phyloP scores from a whole-genome alignment of 2,329 filamentous ascomycete genomes.

The Claviceps africana region DNA sequence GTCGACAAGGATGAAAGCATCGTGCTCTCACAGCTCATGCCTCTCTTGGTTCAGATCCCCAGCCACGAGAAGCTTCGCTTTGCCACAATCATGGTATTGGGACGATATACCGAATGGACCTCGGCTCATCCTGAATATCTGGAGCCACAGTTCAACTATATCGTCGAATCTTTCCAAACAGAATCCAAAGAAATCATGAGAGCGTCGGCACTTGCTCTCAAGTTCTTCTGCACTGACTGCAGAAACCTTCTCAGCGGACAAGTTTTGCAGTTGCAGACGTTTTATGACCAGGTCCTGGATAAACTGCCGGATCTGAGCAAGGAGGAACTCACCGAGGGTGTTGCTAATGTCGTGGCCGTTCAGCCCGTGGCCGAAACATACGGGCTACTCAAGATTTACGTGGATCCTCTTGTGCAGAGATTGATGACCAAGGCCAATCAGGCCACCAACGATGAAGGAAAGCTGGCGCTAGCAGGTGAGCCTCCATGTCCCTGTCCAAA shows the following conservation, averaged over 20 bases:
- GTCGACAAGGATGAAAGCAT: slow-evolving; percentile 78
- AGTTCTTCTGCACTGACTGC: slow-evolving; percentile 95
- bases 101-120: slow-evolving; percentile 96
- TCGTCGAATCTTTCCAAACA: slow-evolving; percentile 82
- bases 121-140: slow-evolving; percentile 84
- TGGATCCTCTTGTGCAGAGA: slow-evolving; percentile 74
- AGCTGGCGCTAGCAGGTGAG: slow-evolving; percentile 71
- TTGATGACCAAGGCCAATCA: slow-evolving; percentile 78
- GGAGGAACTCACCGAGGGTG: slow-evolving; percentile 91
- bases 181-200: slow-evolving; percentile 81
- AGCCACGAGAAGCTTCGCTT: slow-evolving; percentile 97
- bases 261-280: slow-evolving; percentile 74
- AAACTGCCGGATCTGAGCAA: slow-evolving; percentile 75
- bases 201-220: slow-evolving; percentile 85
- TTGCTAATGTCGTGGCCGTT: slow-evolving; percentile 78
- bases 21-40: slow-evolving; percentile 83
- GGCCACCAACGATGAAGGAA: slow-evolving; percentile 68
- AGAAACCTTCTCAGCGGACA: slow-evolving; percentile 72
- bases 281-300: slow-evolving; percentile 83
- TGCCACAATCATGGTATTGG: slow-evolving; percentile 93
- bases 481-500: not conserved
- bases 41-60: slow-evolving; percentile 83
- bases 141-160: slow-evolving; percentile 86
- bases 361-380: slow-evolving; percentile 73
- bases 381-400: slow-evolving; percentile 77